Evolutionary conservation across 2,329 filamentous ascomycete species (phyloP).

Genomic region (Amesomyces nigricolor): DNA sequence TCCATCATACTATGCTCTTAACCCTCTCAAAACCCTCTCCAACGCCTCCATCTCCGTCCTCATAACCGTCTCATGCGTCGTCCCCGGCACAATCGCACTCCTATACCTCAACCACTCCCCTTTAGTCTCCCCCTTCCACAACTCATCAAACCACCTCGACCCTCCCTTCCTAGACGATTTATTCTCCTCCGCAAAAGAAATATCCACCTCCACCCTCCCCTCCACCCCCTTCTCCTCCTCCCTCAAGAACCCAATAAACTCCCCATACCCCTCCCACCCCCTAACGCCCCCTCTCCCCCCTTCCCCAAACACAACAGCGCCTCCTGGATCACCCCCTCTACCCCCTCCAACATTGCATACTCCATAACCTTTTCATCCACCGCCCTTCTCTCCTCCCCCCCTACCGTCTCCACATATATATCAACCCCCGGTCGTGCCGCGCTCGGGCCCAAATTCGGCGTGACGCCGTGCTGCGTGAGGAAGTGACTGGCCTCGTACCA

Average conservation of each 20-base stretch:
- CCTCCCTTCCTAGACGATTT: not conserved
- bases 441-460: not conserved
- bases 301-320: conserved; percentile 1
- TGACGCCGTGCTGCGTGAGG: not conserved
- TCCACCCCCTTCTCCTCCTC: not conserved
- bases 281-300: too few relatives aligned
- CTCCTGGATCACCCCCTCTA: conserved; percentile 1
- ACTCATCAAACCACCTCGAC: not conserved
- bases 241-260: not conserved
- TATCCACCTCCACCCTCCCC: not conserved
- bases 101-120: not conserved
- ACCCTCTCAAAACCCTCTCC: not conserved
- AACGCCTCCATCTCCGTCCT: not conserved
- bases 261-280: not conserved
- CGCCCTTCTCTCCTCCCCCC: not conserved
- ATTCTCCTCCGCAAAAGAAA: not conserved
- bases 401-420: not conserved
- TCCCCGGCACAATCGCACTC: not conserved
- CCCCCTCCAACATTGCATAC: not conserved
- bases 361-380: conserved; percentile 1
- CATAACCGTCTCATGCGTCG: not conserved
- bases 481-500: not conserved
- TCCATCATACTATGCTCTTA: too few relatives aligned
- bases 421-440: not conserved
- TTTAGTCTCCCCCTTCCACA: not conserved